Conservation (phyloP, 1,284 basidiomycete species). For the Peniophora sp. region DNA sequence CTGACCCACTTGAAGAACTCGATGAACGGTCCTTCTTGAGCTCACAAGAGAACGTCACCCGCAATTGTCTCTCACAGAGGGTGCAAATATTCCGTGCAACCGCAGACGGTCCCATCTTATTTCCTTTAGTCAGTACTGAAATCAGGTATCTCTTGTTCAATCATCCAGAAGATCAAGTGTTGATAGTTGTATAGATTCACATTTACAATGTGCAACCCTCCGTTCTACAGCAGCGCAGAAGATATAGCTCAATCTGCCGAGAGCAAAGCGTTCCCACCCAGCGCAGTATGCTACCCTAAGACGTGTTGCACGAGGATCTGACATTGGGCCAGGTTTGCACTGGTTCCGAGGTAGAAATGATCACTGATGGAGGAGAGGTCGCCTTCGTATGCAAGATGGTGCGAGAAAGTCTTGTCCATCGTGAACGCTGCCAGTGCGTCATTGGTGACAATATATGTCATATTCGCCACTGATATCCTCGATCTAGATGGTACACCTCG, state of each 20-base stretch:
- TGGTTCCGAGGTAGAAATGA: conserved; percentile 78
- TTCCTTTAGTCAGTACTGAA: conserved; percentile 17
- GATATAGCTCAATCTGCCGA: conserved; percentile 60
- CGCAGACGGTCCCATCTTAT: conserved; percentile 33
- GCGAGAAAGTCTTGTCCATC: conserved; percentile 51
- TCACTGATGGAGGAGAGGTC: conserved; percentile 80
- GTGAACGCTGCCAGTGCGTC: conserved; percentile 43
- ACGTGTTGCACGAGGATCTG: not conserved
- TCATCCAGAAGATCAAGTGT: not conserved
- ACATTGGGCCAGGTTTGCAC: conserved; percentile 58
- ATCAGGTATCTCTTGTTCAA: conserved; percentile 8
- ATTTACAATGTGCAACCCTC: conserved; percentile 93
- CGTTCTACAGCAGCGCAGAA: conserved; percentile 73
- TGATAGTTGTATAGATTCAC: conserved; percentile 31
- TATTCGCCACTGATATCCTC: not conserved
- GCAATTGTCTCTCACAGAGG: conserved; percentile 43
- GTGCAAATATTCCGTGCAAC: conserved; percentile 40
- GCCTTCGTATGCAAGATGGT: conserved; percentile 77
- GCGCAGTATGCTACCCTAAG: conserved; percentile 45
- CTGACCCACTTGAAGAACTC: conserved; percentile 43
- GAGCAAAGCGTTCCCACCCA: conserved; percentile 55
- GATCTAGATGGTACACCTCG: conserved; percentile 83
- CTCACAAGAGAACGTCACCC: conserved; percentile 46
- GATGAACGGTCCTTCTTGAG: conserved; percentile 50
- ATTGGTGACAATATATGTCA: too few relatives aligned